Evolutionary conservation across 2,329 filamentous ascomycete species (phyloP), one percentile per base, ranked within the genome.

Genomic region (Chaetomiaceae sp.): DNA sequence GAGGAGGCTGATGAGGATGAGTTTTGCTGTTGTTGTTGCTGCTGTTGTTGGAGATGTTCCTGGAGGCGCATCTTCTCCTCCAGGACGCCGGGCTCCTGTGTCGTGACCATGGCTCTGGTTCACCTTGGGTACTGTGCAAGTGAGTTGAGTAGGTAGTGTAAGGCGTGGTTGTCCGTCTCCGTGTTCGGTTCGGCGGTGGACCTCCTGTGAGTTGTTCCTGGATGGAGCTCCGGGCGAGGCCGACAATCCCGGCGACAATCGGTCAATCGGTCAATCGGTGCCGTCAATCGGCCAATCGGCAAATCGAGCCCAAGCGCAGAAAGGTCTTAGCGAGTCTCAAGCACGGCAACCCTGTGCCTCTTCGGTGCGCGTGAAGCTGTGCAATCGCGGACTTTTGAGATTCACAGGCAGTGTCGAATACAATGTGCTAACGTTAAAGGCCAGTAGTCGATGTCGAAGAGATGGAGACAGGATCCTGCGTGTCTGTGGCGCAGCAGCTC

Each of bases 41-140:
- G 14, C 8, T 48, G 50, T n/a, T 21, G 25, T 10, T 27, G 33
- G 20, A 45, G 21, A 3, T 53, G 47, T 3, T 44, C 20, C 34
- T 23, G 48, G 21, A 54, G 39, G 17, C 50, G 53, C 16, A 13
- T 17, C 43, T 53, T 55, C n/a, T 50, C 50, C 42, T 48, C 41
- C 20, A 16, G 10, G 14, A 9, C n/a, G n/a, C n/a, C 41, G 14
- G 50, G 17, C 6, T 21, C 13, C 5, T 30, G 16, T 30, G 50
- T 10, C 2, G 19, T 3, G 5, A 30, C 34, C 50, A 52, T 52
- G 50, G 39, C 33, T 44, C 23, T 25, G 14, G 30, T n/a, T n/a
- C n/a, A n/a, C n/a, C n/a, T n/a, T n/a, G n/a, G n/a, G n/a, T n/a
- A n/a, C n/a, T n/a, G n/a, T n/a, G n/a, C n/a, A n/a, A n/a, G n/a